A percentile compares a stretch with the other conserved stretches of the same genome.
Conservation (phyloP, 2,329 filamentous ascomycete species). For the Fusarium annulatum region DNA sequence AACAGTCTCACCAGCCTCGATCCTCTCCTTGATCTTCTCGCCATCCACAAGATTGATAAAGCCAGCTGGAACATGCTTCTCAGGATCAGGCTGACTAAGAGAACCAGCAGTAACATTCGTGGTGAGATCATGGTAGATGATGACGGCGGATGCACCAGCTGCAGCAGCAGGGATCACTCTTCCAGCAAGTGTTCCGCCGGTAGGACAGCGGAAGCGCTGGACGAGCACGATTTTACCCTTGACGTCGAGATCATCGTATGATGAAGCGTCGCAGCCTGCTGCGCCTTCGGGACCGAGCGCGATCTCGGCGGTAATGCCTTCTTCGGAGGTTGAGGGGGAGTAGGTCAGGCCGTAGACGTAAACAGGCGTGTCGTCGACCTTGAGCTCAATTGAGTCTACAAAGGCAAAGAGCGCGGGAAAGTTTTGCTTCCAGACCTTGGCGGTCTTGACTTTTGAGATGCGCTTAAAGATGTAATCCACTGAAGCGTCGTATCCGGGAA, state of each 20-base stretch:
- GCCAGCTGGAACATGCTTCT: constrained; percentile 29
- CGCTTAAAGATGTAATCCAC: constrained; percentile 62
- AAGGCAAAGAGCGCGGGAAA: constrained; percentile 61
- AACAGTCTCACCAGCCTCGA: constrained; percentile 52
- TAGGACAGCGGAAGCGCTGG: constrained; percentile 40
- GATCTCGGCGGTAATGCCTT: constrained; percentile 38
- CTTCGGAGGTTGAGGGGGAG: constrained; percentile 27
- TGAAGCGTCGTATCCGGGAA: constrained; percentile 61
- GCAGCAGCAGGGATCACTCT: constrained; percentile 35
- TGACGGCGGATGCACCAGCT: constrained; percentile 34
- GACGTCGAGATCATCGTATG: constrained; percentile 36
- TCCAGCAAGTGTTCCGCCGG: constrained; percentile 38
- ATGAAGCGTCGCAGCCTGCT: constrained; percentile 36
- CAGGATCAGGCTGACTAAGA: constrained; percentile 36
- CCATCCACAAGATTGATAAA: constrained; percentile 52
- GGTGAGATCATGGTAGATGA: constrained; percentile 35
- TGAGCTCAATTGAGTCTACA: constrained; percentile 53
- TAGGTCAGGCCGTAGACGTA: constrained; percentile 39
- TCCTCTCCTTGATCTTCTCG: constrained; percentile 51
- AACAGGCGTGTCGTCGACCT: constrained; percentile 35
- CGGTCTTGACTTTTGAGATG: constrained; percentile 53
- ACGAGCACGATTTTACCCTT: constrained; percentile 44
- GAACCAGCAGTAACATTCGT: constrained; percentile 39
- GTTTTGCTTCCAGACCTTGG: constrained; percentile 58
- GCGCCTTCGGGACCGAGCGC: constrained; percentile 36